Base-by-base conservation (phyloP, 2,329 filamentous ascomycete species). In the Chalara sp. region DNA sequence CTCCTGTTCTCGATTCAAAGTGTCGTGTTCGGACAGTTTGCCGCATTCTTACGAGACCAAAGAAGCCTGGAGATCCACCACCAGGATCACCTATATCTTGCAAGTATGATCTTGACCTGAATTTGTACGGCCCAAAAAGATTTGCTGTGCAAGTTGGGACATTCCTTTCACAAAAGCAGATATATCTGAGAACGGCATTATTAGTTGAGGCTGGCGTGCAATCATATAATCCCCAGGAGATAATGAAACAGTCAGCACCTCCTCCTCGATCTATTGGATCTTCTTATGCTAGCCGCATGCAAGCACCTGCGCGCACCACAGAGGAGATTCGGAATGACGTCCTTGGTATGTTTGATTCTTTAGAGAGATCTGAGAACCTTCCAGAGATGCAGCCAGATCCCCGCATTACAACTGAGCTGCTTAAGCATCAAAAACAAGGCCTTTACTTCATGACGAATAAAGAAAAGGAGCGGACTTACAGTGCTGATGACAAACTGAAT, bases 311-410 rank as follows among this genome's bases (percentile, higher is more conserved):
- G 45, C 80, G 89, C 32, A 92, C 88, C 0, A 83, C 84, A 0
- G 92, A 97, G 60, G 90, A 97, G 68, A 86, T 96, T 53, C 85
- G 86, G 7, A 84, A 82, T 56, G 90, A 96, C 51, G 86, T 96
- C 28, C 80, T 89, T 66, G 83, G 82, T 41, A 88, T 97, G 64
- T 96, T 99, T 61, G 90, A 96, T 69, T 86, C 84, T 6, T 79
- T 96, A 39, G 80, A 84, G 30, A 84, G 84, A 60, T 83, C 78
- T 7, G 86, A 95, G 50, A 81, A 89, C 53, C 72, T 97, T 6
- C 86, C 87, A 0, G 79, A 84, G 57, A 82, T 85, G 71, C 83
- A 92, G 4, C 78, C 88, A 0, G 75, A 81, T 48, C 56, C 70
- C 2, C 68, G 72, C 6, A 76, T 93, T 48, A 76, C 77, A 50